Base-by-base conservation (phyloP, 2,329 filamentous ascomycete genomes). In the Elsinoe perseae region DNA sequence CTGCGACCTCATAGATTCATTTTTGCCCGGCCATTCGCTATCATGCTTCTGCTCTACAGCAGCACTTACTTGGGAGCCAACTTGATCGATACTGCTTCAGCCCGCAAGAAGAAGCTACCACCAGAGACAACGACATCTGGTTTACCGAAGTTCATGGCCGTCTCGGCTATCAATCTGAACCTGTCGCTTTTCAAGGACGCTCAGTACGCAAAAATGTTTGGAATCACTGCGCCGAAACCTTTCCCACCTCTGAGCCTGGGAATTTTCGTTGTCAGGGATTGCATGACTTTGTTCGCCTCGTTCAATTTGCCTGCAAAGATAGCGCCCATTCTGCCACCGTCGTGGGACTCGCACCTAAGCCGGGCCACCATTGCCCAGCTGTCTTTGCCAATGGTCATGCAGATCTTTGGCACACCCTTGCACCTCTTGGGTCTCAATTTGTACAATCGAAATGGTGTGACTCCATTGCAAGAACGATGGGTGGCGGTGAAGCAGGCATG, bases 1-100 rank as follows among this genome's bases (percentile, higher is more conserved):
- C 55, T 43, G 12, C 56, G 58, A 4, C 62, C 62, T 10, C 57
- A 56, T 25, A 57, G 23, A 16, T 62, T 59, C 53, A 56, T 62
- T 18, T 44, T 58, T n/a, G 58, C 54, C 46, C 54, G 56, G 23
- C 58, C 62, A 12, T 60, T 62, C 27, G 58, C 50, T 2, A 56
- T 59, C 6, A 63, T 64, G 59, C 44, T 64, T 12, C 21, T 61
- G 10, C 56, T 64, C 2, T 64, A 64, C 50, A 50, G 56, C 16
- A 59, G 59, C 21, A 63, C 62, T n/a, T 63, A 63, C 34, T 53
- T 61, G 8, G 58, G 58, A 32, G 60, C 61, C n/a, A 64, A 64
- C 21, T 16, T 58, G 12, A 58, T 58, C 28, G 62, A 64, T 30
- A 62, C 60, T 1, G 28, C 60, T 21, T 56, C 53, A 23, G 52